Evolutionary conservation across 2,329 filamentous ascomycete genomes (phyloP).

Genomic region (Kalaharituber pfeilii): DNA sequence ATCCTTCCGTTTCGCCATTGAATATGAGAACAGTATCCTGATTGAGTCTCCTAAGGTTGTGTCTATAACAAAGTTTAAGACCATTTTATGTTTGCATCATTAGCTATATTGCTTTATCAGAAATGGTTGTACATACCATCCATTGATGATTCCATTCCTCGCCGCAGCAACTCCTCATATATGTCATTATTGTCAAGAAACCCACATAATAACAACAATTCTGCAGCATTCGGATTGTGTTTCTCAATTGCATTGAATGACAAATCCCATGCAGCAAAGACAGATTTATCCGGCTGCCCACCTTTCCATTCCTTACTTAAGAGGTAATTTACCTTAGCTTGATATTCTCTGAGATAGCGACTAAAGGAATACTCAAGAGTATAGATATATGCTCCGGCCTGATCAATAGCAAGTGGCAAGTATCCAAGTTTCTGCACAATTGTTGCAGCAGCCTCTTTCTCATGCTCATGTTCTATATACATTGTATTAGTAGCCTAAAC

Average conservation of each 20-base stretch:
- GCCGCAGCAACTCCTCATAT: constrained; percentile 8
- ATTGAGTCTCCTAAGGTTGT: constrained; percentile 6
- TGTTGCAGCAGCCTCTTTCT: background rate
- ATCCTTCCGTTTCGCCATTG: constrained; percentile 5
- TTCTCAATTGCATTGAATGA: constrained; percentile 13
- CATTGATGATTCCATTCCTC: background rate
- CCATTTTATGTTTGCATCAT: too few relatives aligned
- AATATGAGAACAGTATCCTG: constrained; percentile 11
- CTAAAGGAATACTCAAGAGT: too few relatives aligned
- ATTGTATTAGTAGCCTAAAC: background rate
- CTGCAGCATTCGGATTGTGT: constrained; percentile 6
- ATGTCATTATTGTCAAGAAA: constrained; percentile 18
- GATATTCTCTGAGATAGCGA: constrained; percentile 2
- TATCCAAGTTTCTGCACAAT: constrained; percentile 9
- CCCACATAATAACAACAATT: constrained; percentile 15
- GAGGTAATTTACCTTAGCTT: constrained; percentile 9
- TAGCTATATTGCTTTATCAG: background rate
- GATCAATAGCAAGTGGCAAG: constrained; percentile 8
- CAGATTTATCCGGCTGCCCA: constrained; percentile 13
- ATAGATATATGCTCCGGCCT: constrained; percentile 9
- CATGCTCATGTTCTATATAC: background rate
- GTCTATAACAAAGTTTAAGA: too few relatives aligned
- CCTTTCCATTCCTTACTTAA: constrained; percentile 5
- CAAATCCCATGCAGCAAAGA: too few relatives aligned
- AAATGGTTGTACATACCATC: constrained; percentile 2